Evolutionary conservation across 257 asterid species (phyloP), one percentile per base, ranked within the genome.

Genomic region (Lycium barbarum): DNA sequence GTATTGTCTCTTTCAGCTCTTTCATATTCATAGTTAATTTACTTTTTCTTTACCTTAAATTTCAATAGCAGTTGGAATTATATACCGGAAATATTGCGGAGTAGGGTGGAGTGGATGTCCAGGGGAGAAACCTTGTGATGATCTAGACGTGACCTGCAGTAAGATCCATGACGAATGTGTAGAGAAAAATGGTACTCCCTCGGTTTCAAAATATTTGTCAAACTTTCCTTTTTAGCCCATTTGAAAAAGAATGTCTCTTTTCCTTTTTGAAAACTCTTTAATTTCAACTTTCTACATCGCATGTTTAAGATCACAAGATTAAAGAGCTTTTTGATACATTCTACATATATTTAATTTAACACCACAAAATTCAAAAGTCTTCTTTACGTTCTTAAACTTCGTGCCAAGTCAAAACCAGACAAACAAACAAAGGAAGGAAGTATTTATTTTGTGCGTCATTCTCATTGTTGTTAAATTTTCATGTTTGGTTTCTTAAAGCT

Each of bases 111-210:
- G 91, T 1, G 98, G 98, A 38, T 95, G 98, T 84, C 90, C 94
- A 0, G 98, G 98, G 57, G 98, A 95, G 91, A 92, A 93, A 83
- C 98, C 98, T 79, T 95, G 98, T 67, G 98, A 95, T 88, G 97
- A 95, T 87, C 88, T 95, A 83, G 98, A 95, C 88, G 97, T 26
- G 33, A 26, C 96, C 84, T 95, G 98, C 87, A 93, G 98, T 87
- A 87, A 93, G 88, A 90, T 92, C 84, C 98, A 95, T 73, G 98
- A 93, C 79, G 93, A 92, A 14, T 95, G 98, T 79, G 98, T 94
- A 9, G 98, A 88, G 78, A 87, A 89, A 71, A 74, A 91, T 1
- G 99, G 98, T 95, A 91, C 53, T 15, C 61, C 36, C 33, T 26
- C 33, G 33, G 33, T 26, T 26, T 26, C 33, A 26, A 26, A 26